Conservation (phyloP, 768 basidiomycete species). For the Hemileccinum rubropunctum region DNA sequence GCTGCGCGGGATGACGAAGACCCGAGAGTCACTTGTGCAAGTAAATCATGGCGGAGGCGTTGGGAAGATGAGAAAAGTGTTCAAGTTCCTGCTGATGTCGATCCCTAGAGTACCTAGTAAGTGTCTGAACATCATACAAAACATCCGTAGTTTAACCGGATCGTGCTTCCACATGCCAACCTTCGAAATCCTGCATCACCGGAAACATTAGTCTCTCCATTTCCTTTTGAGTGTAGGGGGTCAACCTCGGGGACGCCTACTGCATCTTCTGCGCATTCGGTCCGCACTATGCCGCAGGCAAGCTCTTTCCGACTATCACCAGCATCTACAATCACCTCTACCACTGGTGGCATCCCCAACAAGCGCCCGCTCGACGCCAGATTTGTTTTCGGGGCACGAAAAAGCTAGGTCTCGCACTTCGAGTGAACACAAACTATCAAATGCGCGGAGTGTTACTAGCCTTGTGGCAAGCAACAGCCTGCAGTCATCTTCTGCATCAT, state of each 20-base stretch:
- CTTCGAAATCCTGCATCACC: conserved; percentile 76
- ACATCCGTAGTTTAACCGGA: conserved; percentile 9
- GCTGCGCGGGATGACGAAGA: too few relatives aligned
- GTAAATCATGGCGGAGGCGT: conserved; percentile 54
- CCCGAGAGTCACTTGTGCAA: conserved; percentile 48
- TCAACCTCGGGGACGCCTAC: conserved; percentile 54
- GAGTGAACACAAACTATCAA: conserved; percentile 29
- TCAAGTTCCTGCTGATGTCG: conserved; percentile 71
- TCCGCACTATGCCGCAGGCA: conserved; percentile 30
- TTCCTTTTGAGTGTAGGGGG: conserved; percentile 52
- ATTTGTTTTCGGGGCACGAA: conserved; percentile 45
- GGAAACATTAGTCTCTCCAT: conserved; percentile 46
- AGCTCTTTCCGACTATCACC: conserved; percentile 30
- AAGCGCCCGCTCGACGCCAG: conserved; percentile 54
- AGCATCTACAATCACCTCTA: conserved; percentile 35
- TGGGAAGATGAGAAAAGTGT: conserved; percentile 72
- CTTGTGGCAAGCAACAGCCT: conserved; percentile 20
- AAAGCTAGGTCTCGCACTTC: conserved; percentile 28
- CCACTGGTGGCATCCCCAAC: conserved; percentile 46
- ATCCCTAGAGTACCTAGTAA: conserved; percentile 47
- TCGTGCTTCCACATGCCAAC: conserved; percentile 35
- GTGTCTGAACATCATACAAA: conserved; percentile 11
- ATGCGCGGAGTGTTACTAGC: conserved; percentile 28
- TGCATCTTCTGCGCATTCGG: conserved; percentile 38
- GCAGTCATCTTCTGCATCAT: conserved; percentile 15